Base-by-base conservation (phyloP, 2,329 filamentous ascomycete species). In the Lachnellula occidentalis region DNA sequence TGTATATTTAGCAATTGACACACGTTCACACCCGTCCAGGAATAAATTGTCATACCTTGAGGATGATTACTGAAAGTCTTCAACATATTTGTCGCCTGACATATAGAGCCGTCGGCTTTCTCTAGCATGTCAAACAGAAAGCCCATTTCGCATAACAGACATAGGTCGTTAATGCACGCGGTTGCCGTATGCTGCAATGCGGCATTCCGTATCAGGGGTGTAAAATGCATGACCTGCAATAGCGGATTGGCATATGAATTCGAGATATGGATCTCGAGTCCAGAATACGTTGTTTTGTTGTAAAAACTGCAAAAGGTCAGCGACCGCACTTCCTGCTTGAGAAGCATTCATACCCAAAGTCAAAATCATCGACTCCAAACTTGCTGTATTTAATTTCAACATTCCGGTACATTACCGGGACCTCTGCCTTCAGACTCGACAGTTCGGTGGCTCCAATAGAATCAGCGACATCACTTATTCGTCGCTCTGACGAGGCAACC, bases 331-430 rank as follows among this genome's bases (percentile, higher is more conserved):
- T 12, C 15, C 24, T 55, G 49, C 59, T 37, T 22, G 27, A 3
- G 39, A 51, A 12, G 31, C 27, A n/a, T 19, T 72, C 83, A 65
- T 74, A 90, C 85, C 88, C 87, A 72, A 99, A 99, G 71, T 99
- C 94, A 70, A 99, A 99, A 71, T 99, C 95, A 66, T 97, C 92
- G n/a, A 99, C 91, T 19, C 94, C 94, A 71, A 96, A 99, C 69
- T 91, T 95, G 77, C 92, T 96, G 75, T 97, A 99, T 70, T 96
- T 96, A 74, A 99, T 99, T 70, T 97, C 92, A 11, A 96, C 88
- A 65, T 91, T 92, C 60, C 88, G 86, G 70, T 99, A 99, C 75
- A 94, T 90, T 8, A 88, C 81, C 21, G 92, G 88, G 4, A 94
- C 87, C 54, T 96, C 91, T 41, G 87, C 83, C 60, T 90, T 88